Base-by-base conservation (phyloP, 192 early-diverging fungal species). In the Polychytrium aggregatum region DNA sequence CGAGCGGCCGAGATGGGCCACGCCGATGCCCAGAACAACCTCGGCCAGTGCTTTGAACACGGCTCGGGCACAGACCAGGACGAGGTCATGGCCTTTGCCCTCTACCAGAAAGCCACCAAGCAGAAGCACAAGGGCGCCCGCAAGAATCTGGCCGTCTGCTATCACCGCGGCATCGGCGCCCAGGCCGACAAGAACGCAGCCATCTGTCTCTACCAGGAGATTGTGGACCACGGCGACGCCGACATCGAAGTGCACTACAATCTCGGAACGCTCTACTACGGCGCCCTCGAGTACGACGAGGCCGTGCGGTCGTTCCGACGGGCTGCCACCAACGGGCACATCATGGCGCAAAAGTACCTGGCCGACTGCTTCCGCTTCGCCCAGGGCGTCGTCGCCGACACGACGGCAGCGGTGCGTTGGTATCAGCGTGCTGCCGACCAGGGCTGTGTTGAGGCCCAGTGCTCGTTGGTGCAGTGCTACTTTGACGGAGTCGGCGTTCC, bases 11-110 rank as follows among this genome's bases (percentile, higher is more conserved):
- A 73, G 38, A 40, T 51, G 20, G 63, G 56, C 1, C 52, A 49
- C 27, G 73, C n/a, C n/a, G n/a, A n/a, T n/a, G n/a, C n/a, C n/a
- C n/a, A n/a, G n/a, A n/a, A n/a, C n/a, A n/a, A n/a, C 70, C 56
- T 77, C 18, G 74, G 74, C 1, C 41, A 57, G 33, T 65, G 73
- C 65, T 55, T 47, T 53, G 74, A 77, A 41, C 52, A 70, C 41
- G 74, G 74, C 8, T 50, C 74, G 33, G 74, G 70, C 8, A 44
- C 59, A 14, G 38, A 63, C n/a, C 53, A 51, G 42, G 68, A 73
- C 37, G 55, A 73, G 60, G 58, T 43, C 3, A 26, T 45, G 1
- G 71, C 68, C 25, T 46, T 70, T 6, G 43, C 46, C 46, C 68
- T 60, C 60, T 63, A 53, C n/a, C n/a, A n/a, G n/a, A n/a, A n/a